Evolutionary conservation across 305 asterid genomes (phyloP).

Genomic region (Solanum hybrid): DNA sequence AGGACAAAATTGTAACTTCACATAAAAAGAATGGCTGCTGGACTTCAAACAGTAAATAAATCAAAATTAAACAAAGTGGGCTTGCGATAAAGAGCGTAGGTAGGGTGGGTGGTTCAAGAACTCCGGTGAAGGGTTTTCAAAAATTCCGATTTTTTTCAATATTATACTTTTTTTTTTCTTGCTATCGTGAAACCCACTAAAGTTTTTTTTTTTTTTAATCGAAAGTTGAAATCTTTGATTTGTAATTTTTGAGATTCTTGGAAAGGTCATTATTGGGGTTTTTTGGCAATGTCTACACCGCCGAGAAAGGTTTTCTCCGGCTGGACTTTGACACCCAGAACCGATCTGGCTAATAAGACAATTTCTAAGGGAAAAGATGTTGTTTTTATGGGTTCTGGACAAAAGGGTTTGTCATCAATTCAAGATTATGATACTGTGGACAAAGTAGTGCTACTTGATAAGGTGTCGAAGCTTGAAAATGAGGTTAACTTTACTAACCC

Average conservation of each 20-base stretch:
- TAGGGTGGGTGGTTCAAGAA: too few relatives aligned
- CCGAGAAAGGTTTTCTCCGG: conserved; percentile 49
- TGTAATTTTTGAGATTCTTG: neutral
- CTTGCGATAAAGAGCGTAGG: too few relatives aligned
- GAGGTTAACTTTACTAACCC: conserved; percentile 37
- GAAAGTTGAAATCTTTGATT: conserved; percentile 2
- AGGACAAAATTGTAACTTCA: too few relatives aligned
- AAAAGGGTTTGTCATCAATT: neutral
- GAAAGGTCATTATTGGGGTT: neutral
- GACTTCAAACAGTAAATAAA: too few relatives aligned
- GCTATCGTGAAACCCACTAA: neutral
- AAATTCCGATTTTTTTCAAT: too few relatives aligned
- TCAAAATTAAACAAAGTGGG: too few relatives aligned
- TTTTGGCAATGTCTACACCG: conserved; percentile 64
- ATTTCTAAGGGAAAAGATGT: conserved; percentile 41
- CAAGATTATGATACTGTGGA: neutral
- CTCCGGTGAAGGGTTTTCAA: too few relatives aligned
- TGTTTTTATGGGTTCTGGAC: conserved; percentile 17
- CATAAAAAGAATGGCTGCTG: too few relatives aligned
- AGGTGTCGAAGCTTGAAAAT: conserved; percentile 56
- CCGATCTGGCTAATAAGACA: conserved; percentile 19
- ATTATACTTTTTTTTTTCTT: too few relatives aligned
- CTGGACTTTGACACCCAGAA: conserved; percentile 59
- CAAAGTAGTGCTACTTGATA: conserved; percentile 35
- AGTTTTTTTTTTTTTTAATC: neutral